Base-by-base conservation (phyloP, 2,329 filamentous ascomycete species). In the Aspergillus awamori region DNA sequence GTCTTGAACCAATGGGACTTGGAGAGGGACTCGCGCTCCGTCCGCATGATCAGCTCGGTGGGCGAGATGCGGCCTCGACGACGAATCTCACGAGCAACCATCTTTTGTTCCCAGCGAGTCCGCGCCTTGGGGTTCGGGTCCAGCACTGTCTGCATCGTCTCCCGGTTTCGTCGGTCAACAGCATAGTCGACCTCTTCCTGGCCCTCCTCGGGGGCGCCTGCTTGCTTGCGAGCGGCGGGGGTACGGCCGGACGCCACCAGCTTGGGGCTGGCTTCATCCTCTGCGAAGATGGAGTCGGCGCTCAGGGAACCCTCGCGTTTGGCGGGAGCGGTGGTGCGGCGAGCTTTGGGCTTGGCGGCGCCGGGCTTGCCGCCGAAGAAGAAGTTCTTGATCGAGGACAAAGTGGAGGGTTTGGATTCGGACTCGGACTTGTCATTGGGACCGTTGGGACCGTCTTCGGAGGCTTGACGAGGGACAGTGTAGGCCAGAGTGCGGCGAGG, bases 1-100 rank as follows among this genome's bases (percentile, higher is more conserved):
- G 95, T 97, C 70, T 93, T 89, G 74, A 97, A 85, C 67, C 86
- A 85, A 51, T 89, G 84, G 64, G 88, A 92, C 77, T 88, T 88
- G 75, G 80, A 80, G 26, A 84, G 69, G 57, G 81, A 81, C 68
- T 86, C 80, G 43, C 87, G 79, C 74, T 89, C 87, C 7, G 84
- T 86, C 67, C 88, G 87, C 72, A 86, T 85, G 62, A 97, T 85
- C 58, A 85, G 82, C 69, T 93, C 86, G 54, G 84, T 81, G 64
- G 86, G 86, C 17, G 87, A 84, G 55, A 93, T 76, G 47, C 90
- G 83, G 8, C 90, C 89, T 52, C 89, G 82, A 63, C 85, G 85
- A 56, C 84, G 84, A 53, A 97, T 83, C 75, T 90, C 86, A 67
- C 90, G 87, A 58, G 94, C 89, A 43, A 96, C 86, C 84, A 93